These are phyloP conservation scores for Chytridium lagenaria DNA, from an alignment of 371 early-diverging fungal genomes.

Conservation along the genomic window DNA sequence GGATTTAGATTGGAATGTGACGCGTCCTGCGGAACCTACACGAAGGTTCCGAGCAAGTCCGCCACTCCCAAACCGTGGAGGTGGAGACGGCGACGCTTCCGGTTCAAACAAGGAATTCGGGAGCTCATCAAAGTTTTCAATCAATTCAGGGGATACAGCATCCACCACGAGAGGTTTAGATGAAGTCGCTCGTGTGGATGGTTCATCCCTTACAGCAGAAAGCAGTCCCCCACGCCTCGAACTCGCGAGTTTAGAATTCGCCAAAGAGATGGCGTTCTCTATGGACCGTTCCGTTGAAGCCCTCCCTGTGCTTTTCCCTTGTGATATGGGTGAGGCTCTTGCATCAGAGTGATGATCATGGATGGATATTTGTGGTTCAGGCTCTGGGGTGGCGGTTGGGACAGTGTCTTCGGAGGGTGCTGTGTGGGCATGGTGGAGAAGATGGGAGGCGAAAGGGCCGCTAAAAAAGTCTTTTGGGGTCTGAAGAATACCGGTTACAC, in stretches of 20 bases:
- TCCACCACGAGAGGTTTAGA: not conserved
- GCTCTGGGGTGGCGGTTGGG: not conserved
- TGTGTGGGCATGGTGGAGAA: conserved; percentile 3
- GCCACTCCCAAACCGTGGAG: not conserved
- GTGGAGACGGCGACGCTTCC: not conserved
- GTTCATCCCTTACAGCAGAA: conserved; percentile 4
- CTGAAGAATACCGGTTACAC: not conserved
- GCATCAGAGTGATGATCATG: not conserved
- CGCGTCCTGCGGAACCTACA: not conserved
- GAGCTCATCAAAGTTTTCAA: not conserved
- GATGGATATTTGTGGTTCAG: not conserved
- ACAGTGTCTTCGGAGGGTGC: not conserved
- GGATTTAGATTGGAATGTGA: not conserved
- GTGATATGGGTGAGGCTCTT: not conserved
- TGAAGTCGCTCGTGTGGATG: conserved; percentile 16
- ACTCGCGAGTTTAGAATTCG: not conserved
- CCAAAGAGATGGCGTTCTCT: conserved; percentile 2
- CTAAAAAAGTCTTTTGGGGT: not conserved
- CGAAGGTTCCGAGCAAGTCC: not conserved
- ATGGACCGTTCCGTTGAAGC: conserved; percentile 3
- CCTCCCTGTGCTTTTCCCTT: not conserved
- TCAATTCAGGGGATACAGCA: not conserved
- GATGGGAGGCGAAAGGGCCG: not conserved
- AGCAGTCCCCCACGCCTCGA: conserved; percentile 12
- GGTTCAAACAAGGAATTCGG: not conserved